Base-by-base conservation (phyloP, 139 green algal species). In the Chlorella sp. region DNA sequence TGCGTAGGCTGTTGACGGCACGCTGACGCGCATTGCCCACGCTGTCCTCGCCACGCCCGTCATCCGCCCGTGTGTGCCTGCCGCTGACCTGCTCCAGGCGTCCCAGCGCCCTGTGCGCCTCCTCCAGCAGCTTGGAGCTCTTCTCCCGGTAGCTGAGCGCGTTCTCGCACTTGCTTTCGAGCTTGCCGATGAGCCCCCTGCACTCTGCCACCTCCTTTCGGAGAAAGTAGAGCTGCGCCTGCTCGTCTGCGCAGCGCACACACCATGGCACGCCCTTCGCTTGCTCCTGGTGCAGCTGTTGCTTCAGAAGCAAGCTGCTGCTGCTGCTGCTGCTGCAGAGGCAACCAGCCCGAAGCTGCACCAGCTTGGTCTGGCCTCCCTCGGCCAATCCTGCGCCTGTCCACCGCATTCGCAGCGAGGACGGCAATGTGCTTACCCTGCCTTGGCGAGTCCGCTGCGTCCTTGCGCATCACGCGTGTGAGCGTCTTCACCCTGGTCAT, bases 81-180 rank as follows among this genome's bases (percentile, higher is more conserved):
- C 23, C 20, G 2, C 67, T 1, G 49, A 85, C 79, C 79, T 82
- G 73, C 73, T 87, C 76, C 61, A 87, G 50, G 2, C 82, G 27
- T 20, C 76, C 73, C 36, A 87, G 55, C 2, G 82, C 82, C 63
- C 77, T 65, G 59, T 83, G 76, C 26, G 82, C 82, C 68, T 85
- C 78, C 60, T 83, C 76, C 31, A 81, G 29, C 73, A 84, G 42
- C 50, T 78, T 76, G 31, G 69, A 61, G 61, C 59, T 49, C 50
- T 74, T 76, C 30, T 87, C 82, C 20, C 78, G 50, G 64, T 84
- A 87, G 5, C 35, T 72, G 22, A n/a, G 22, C 0, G 81, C 73
- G 0, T 69, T 72, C 24, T 27, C 22, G 1, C 80, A 64, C 5
- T 73, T 72, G n/a, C 22, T 23, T 17, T 84, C 82, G 59, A 87